Evolutionary conservation across 169 alveolate genomes (phyloP), one percentile per base, ranked within the genome.

Genomic region (Cryptosporidium sp.): DNA sequence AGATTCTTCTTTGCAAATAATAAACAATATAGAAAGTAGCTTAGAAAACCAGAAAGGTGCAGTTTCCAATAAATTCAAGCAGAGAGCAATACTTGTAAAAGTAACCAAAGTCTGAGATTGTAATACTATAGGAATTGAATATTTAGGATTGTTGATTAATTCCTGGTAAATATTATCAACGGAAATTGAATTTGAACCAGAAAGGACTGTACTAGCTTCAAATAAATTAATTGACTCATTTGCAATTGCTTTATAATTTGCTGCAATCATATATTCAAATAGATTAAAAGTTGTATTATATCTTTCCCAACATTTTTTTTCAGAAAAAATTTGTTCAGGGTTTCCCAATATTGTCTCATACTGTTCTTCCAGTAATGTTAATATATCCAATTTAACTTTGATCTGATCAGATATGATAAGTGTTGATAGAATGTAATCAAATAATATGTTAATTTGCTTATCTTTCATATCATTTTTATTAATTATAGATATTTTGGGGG

Each of bases 21-120:
- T 60, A n/a, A 80, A 80, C 31, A 80, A 65, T 26, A 62, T 80
- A n/a, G 75, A 60, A 29, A 80, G 29, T 16, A 80, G 60, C 37
- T 65, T 80, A n/a, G 89, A 80, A 26, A 80, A 80, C 89, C 89
- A 80, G 62, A 44, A 80, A 26, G 89, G 89, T 21, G 45, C 67
- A 45, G 62, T 23, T 62, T 60, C 73, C 35, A 44, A 31, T 39
- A 80, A 45, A 45, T 80, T 65, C 29, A 60, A 3, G 14, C 67
- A 61, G 29, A 80, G 18, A 23, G 75, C 26, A 44, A 80, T 58
- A 44, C 69, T 62, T 62, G 89, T 80, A n/a, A 80, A 80, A 26
- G 89, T 42, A 35, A 80, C 45, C 29, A 80, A 42, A 33, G 67
- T 48, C 48, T 80, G 89, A 62, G 89, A 80, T 29, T 80, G 89